These are phyloP conservation scores for Scheffersomyces parashehatae DNA, from an alignment of 1,139 yeast genomes.

Conservation along the genomic window DNA sequence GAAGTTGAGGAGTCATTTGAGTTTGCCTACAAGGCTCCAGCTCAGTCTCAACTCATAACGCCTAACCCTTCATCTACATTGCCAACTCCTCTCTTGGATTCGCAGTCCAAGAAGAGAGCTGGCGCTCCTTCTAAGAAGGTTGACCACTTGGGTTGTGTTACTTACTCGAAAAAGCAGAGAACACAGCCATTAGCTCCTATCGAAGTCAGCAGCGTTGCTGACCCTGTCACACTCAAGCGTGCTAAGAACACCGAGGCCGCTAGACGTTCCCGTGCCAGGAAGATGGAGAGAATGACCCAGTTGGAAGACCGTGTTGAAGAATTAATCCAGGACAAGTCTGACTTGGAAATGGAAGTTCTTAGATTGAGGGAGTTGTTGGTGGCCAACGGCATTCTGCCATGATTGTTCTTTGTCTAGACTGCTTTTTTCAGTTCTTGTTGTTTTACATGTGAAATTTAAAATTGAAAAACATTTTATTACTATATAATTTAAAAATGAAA, in stretches of 20 bases:
- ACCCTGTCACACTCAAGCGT: conserved; percentile 75
- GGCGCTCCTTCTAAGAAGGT: conserved; percentile 21
- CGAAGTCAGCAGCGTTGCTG: conserved; percentile 53
- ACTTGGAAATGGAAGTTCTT: conserved; percentile 57
- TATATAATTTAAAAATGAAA: conserved; percentile 1
- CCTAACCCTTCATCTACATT: conserved; percentile 37
- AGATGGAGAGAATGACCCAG: conserved; percentile 83
- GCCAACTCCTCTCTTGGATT: conserved; percentile 30
- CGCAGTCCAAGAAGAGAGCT: neutral
- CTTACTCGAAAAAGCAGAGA: conserved; percentile 65
- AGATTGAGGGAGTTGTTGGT: conserved; percentile 54
- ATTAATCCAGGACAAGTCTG: conserved; percentile 54
- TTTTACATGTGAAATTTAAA: neutral
- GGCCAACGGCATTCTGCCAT: conserved; percentile 13
- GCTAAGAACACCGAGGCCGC: conserved; percentile 98
- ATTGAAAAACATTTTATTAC: neutral
- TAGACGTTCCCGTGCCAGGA: conserved; percentile 90
- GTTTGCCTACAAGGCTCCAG: conserved; percentile 14
- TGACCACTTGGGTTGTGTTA: conserved; percentile 64
- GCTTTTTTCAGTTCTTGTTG: neutral
- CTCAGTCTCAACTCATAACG: conserved; percentile 27
- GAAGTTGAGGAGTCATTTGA: conserved; percentile 33
- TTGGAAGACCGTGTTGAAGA: conserved; percentile 76
- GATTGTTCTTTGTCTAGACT: neutral
- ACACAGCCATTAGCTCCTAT: conserved; percentile 67